Base-by-base conservation (phyloP, 495 filamentous ascomycete species). In the Neurospora sp. region DNA sequence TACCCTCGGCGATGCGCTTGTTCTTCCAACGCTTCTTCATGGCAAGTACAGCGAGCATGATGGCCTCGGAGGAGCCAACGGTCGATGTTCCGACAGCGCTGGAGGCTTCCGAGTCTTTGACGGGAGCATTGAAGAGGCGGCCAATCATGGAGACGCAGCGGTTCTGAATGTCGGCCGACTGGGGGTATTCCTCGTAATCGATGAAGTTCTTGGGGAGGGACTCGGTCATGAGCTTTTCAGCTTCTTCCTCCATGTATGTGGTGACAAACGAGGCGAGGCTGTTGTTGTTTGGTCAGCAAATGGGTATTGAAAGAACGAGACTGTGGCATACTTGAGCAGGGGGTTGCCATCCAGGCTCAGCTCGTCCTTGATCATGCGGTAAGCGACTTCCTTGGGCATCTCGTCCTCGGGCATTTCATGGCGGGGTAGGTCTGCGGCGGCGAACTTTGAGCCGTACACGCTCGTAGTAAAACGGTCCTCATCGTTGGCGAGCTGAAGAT, bases 21-120 rank as follows among this genome's bases (percentile, higher is more conserved):
- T 94, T 93, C 83, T 93, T 90, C 94, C 94, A 97, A 74, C 90
- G 89, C 84, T 91, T 95, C 89, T 97, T 97, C 94, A 97, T 97
- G 70, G 94, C 93, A 22, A 97, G 86, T 3, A 92, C 92, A 65
- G 84, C 93, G 10, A 97, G 89, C 92, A 96, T 96, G 81, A 96
- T 95, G 73, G 93, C 94, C 80, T 96, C 93, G 39, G 92, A 94
- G 74, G 89, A 92, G 42, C 94, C 93, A 74, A 97, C 90, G 70
- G 92, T 94, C 9, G 90, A 93, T 0, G 94, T 97, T 41, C 94
- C 94, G 81, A 97, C 87, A 71, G 92, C 87, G 73, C 89, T 87
- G 8, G 84, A 83, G 12, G 78, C 77, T 0, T 82, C 79, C 37
- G 82, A 80, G 10, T 84, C 80, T 0, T 74, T 76, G 4, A 81